Evolutionary conservation across 257 asterid genomes (phyloP), one percentile per base, ranked within the genome.

Genomic region (Schizonepeta tenuifolia): DNA sequence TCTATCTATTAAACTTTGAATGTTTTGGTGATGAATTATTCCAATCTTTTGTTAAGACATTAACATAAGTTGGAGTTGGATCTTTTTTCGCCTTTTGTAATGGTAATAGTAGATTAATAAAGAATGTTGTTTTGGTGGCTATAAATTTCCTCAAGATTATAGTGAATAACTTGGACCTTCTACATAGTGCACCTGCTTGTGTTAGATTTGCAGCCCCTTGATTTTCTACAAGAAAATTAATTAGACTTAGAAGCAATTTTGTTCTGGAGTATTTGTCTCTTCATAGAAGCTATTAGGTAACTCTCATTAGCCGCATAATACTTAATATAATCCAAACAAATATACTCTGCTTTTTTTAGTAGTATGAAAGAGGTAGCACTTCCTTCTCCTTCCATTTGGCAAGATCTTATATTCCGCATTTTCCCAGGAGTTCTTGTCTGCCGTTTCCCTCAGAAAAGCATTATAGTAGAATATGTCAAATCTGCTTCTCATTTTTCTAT

Each of bases 371-470:
- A 7, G 18, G 1, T 26, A 5, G 2, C 18, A 15, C 65, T 35
- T 38, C 36, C 28, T 50, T 26, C 26, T 36, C 21, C 72, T 18
- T 26, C 60, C 49, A 28, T 49, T 21, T 24, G 22, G 8, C 15
- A n/a, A 40, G 76, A 61, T 74, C 62, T 67, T 57, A 9, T 47
- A 31, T 55, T 62, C 67, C 7, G 33, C 24, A 4, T 73, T 40
- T 41, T 38, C 57, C 59, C 12, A 1, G 17, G 47, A 60, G 40
- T 33, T 60, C 66, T 59, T 18, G 33, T 41, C 24, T 35, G 21
- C 8, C 67, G 7, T n/a, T 54, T 43, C 38, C 38, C 36, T 40
- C 60, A 10, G 21, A 58, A 66, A 41, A 65, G 55, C 58, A 21
- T 63, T 17, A 35, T 26, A 22, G 59, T 28, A 11, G 12, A 60